Percentiles rank a stretch among this genome's conserved stretches.
Conservation (phyloP, 2,329 filamentous ascomycete species). For the Trichoderma aggressivum region DNA sequence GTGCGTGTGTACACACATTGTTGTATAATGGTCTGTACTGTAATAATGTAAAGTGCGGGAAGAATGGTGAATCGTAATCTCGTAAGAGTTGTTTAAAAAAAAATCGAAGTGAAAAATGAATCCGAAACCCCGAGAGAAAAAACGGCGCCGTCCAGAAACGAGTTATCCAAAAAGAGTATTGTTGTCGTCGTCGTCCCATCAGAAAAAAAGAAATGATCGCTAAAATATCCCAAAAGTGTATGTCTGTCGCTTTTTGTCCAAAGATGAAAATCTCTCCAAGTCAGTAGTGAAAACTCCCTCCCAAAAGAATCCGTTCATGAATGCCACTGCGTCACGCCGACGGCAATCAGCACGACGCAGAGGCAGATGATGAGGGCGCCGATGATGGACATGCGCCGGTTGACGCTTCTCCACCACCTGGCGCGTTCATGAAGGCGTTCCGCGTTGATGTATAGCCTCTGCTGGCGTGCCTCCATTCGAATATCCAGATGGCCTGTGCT, state of each 20-base stretch:
- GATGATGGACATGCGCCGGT: constrained; percentile 56
- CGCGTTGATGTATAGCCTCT: constrained; percentile 40
- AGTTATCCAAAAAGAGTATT: background rate
- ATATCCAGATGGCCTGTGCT: constrained; percentile 41
- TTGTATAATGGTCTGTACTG: background rate
- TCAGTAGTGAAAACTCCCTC: background rate
- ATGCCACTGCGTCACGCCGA: constrained; percentile 50
- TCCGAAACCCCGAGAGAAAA: background rate
- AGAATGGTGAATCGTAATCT: constrained; percentile 18
- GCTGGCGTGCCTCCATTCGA: constrained; percentile 34
- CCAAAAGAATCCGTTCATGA: constrained; percentile 2
- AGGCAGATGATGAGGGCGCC: constrained; percentile 54
- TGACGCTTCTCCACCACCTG: constrained; percentile 58
- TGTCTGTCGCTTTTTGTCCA: background rate
- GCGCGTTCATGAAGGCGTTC: constrained; percentile 49
- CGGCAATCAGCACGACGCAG: constrained; percentile 48
- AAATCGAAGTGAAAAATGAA: background rate
- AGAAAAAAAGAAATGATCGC: background rate
- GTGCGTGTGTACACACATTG: background rate
- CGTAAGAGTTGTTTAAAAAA: constrained; percentile 13
- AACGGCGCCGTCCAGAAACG: background rate
- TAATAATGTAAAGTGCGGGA: background rate
- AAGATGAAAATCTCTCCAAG: background rate
- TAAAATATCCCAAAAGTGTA: background rate
- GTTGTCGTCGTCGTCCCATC: constrained; percentile 4